Base-by-base conservation (phyloP, 257 asterid genomes). In the Gynochthodes officinalis region DNA sequence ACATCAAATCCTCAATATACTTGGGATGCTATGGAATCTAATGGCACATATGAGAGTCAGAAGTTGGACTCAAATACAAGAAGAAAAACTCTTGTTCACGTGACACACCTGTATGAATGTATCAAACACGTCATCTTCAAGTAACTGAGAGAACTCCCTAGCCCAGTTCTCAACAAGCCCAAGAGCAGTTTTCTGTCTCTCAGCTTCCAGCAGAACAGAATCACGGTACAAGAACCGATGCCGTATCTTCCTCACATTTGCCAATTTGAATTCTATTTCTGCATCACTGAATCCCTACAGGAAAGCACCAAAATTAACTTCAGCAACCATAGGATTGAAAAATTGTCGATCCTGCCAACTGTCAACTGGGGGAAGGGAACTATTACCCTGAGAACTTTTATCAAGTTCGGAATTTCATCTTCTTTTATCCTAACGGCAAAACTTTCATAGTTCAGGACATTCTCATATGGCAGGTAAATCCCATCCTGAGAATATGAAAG, bases 401-500 rank as follows among this genome's bases (percentile, higher is more conserved):
- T 82, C 86, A 95, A 48, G 74, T 89, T 81, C 16, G 99, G 93
- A 64, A 95, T 92, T 70, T 91, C 96, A 53, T 95, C 96, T 84
- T 95, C 99, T 30, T 58, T 85, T 52, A 95, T 88, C 71, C 99
- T 88, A 79, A 92, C 94, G 16, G 96, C 96, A 85, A 95, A 95
- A 80, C 95, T 91, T 35, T 90, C 89, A 10, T 87, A 90, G 85
- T 90, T 86, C 69, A 95, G 88, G 70, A 90, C 74, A 69, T 95
- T 92, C 84, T 95, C 98, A 57, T 90, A 95, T 28, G 99, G 99
- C 59, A 95, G 84, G 88, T 87, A 90, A 67, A 95, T 92, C 59
- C 99, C 98, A 64, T 95, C 99, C 97, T 94, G 84, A 55, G 71
- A 69, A 49, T 58, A 19, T 57, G 70, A 62, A 42, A 73, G 42